These are phyloP conservation scores for Aspergillus asperescens DNA, from an alignment of 495 filamentous ascomycete species.

Conservation along the genomic window DNA sequence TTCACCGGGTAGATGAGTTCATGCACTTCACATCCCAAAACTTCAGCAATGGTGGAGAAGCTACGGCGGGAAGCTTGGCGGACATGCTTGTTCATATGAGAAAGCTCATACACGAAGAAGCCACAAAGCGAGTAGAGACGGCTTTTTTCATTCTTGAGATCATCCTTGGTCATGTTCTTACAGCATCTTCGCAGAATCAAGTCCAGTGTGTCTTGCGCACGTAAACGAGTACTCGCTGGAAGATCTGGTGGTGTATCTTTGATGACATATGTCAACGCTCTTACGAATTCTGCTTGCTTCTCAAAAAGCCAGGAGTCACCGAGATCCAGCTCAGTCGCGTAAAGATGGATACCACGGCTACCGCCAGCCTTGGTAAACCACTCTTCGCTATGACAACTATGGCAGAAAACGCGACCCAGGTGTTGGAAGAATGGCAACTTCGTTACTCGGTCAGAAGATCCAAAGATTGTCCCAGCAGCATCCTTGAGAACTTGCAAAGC, in stretches of 20 bases:
- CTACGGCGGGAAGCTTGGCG: constrained; percentile 76
- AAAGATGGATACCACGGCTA: constrained; percentile 76
- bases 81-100: constrained; percentile 91
- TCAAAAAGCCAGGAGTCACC: constrained; percentile 77
- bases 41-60: constrained; percentile 73
- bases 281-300: constrained; percentile 76
- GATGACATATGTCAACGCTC: constrained; percentile 87
- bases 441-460: constrained; percentile 59
- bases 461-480: constrained; percentile 75
- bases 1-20: constrained; percentile 83
- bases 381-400: constrained; percentile 92
- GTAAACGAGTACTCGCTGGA: constrained; percentile 74
- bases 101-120: constrained; percentile 78
- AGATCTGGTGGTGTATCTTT: constrained; percentile 95
- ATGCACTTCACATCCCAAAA: constrained; percentile 68
- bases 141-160: constrained; percentile 60
- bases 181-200: constrained; percentile 70
- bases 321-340: constrained; percentile 73
- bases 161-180: constrained; percentile 66
- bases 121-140: constrained; percentile 69
- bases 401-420: constrained; percentile 75
- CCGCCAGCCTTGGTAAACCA: constrained; percentile 97
- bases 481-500: constrained; percentile 72
- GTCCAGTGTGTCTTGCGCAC: constrained; percentile 76
- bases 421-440: constrained; percentile 77